Conservation (phyloP, 2,329 filamentous ascomycete species). For the Capronia epimyces region DNA sequence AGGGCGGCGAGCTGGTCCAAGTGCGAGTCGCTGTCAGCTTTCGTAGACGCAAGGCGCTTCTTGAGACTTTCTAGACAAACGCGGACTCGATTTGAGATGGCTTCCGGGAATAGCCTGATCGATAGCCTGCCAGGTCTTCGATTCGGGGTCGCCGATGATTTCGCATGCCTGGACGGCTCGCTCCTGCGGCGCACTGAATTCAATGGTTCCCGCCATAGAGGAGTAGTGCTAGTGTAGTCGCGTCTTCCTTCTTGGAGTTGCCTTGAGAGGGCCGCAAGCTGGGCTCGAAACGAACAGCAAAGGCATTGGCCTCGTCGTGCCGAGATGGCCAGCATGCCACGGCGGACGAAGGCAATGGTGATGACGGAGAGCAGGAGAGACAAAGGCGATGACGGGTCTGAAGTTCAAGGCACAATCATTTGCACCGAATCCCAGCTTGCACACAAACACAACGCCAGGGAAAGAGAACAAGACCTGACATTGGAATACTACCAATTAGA, state of each 20-base stretch:
- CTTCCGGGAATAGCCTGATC: not conserved
- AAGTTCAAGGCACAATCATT: too few species aligned
- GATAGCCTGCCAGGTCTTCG: too few species aligned
- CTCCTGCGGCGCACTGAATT: not conserved
- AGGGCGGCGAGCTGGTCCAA: conserved; percentile 15
- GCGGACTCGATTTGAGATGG: conserved; percentile 3
- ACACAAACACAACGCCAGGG: too few species aligned
- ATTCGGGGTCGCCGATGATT: not conserved
- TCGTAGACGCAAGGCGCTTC: conserved; percentile 9
- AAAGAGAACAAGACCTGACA: not conserved
- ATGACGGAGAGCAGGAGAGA: not conserved
- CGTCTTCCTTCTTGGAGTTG: conserved; percentile 29
- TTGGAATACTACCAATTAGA: not conserved
- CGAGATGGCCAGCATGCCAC: conserved; percentile 18
- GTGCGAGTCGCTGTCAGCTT: conserved; percentile 9
- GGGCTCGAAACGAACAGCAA: conserved; percentile 37
- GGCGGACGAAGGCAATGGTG: not conserved
- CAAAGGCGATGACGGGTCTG: not conserved
- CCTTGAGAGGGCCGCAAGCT: conserved; percentile 1
- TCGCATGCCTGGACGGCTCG: not conserved
- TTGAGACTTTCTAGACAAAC: conserved; percentile 10
- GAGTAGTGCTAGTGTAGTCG: conserved; percentile 31
- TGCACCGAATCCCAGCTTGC: too few species aligned
- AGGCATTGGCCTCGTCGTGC: conserved; percentile 34
- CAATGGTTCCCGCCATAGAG: not conserved